Evolutionary conservation across 2,329 filamentous ascomycete genomes (phyloP).

Genomic region (Didymosphaeria variabile): DNA sequence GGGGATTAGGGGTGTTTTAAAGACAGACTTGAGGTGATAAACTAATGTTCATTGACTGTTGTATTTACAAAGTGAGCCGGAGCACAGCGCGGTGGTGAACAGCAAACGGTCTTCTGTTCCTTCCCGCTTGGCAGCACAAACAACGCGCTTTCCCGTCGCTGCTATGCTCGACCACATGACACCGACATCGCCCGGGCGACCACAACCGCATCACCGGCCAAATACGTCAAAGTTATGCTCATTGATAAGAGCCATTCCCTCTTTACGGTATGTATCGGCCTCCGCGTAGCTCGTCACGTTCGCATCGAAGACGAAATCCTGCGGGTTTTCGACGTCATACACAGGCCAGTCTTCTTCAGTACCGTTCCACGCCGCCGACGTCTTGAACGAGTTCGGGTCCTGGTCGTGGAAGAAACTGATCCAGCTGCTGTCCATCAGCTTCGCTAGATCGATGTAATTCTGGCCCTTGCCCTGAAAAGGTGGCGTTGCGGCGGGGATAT

Average conservation of each 20-base stretch:
- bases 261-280: conserved; percentile 55
- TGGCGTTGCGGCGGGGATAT: conserved; percentile 30
- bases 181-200: too few species aligned
- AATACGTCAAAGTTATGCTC: background rate
- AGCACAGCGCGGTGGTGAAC: background rate
- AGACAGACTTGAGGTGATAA: background rate
- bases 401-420: conserved; percentile 56
- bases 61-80: background rate
- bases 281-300: conserved; percentile 52
- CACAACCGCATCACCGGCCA: background rate
- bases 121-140: background rate
- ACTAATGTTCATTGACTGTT: background rate
- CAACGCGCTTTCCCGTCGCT: background rate
- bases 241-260: conserved; percentile 57
- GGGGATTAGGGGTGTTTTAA: background rate
- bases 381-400: conserved; percentile 36
- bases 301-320: conserved; percentile 58
- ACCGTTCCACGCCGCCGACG: conserved; percentile 19
- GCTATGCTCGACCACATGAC: background rate
- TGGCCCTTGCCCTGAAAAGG: conserved; percentile 49
- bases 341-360: conserved; percentile 49
- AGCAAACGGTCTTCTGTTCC: conserved; percentile 5
- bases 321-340: conserved; percentile 48
- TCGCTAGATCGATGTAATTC: conserved; percentile 50
- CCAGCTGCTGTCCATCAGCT: conserved; percentile 57